Percentiles rank a stretch among this genome's conserved stretches.
phyloP scores from a whole-genome alignment of 2,329 filamentous ascomycete species.

The Tolypocladium tropicale region DNA sequence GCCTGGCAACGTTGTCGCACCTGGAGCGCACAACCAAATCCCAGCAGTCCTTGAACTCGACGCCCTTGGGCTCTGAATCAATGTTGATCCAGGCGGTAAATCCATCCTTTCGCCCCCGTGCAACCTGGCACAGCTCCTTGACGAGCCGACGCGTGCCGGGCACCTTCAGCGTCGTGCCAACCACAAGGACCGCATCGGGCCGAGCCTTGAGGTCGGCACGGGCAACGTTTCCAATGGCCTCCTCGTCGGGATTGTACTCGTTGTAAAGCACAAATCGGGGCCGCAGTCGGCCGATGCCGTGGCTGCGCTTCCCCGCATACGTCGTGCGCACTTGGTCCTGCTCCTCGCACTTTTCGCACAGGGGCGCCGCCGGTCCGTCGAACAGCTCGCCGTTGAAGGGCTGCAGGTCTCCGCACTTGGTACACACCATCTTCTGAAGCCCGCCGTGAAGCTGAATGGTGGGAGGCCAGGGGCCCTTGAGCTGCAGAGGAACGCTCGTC shows the following conservation, averaged over 20 bases:
- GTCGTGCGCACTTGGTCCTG: slow-evolving; percentile 67
- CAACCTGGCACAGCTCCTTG: slow-evolving; percentile 79
- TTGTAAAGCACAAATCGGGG: slow-evolving; percentile 96
- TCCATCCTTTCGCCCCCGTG: slow-evolving; percentile 72
- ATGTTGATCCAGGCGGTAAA: slow-evolving; percentile 93
- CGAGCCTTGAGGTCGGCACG: slow-evolving; percentile 74
- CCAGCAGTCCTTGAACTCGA: slow-evolving; percentile 86
- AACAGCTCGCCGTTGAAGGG: slow-evolving; percentile 74
- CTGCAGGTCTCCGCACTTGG: slow-evolving; percentile 72
- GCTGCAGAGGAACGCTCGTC: slow-evolving; percentile 69
- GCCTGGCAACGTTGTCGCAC: slow-evolving; percentile 75
- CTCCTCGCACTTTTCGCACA: slow-evolving; percentile 64
- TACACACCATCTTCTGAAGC: slow-evolving; percentile 91
- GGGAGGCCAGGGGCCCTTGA: slow-evolving; percentile 84
- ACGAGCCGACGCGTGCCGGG: slow-evolving; percentile 85
- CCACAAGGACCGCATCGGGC: slow-evolving; percentile 87
- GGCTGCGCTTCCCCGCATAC: slow-evolving; percentile 76
- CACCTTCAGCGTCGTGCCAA: slow-evolving; percentile 91
- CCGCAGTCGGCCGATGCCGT: slow-evolving; percentile 81
- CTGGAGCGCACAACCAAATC: slow-evolving; percentile 81
- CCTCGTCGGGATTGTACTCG: slow-evolving; percentile 91
- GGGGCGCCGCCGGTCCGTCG: slow-evolving; percentile 70
- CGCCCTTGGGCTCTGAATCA: slow-evolving; percentile 70
- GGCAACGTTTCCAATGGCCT: slow-evolving; percentile 88
- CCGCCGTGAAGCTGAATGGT: slow-evolving; percentile 92